Base-by-base conservation (phyloP, 352 stramenopile species). In the Pythium sukuiense region DNA sequence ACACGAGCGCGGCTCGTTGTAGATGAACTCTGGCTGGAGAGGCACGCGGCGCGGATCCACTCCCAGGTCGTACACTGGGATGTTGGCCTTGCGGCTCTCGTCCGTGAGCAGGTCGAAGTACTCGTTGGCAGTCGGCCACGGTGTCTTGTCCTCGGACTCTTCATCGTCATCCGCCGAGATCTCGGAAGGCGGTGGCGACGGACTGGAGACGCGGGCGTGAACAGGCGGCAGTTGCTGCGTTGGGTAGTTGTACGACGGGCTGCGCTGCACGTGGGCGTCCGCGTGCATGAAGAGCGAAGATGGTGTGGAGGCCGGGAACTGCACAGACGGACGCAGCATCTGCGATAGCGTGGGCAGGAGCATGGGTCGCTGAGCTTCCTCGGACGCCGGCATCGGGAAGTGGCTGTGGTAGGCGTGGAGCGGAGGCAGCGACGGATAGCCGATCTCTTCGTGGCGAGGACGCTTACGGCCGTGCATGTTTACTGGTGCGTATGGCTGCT, bases 21-120 rank as follows among this genome's bases (percentile, higher is more conserved):
- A 92, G 67, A 92, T 92, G 69, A 86, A 88, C 69, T 89, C 79
- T 0, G 83, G 83, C 43, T 92, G 83, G 16, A 89, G 67, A 26
- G 81, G 81, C 37, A 92, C 83, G 26, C 82, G 80, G n/a, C 83
- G 79, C 13, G 81, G 74, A 60, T 90, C 83, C n/a, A 90, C 70
- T 6, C 83, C 83, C 13, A 92, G 65, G 57, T 92, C 81, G 69
- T 89, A 92, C 27, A 92, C 68, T 0, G 80, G 81, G 56, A 92
- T 84, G 16, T 68, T 71, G 39, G 72, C 64, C 56, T 73, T 69
- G 55, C 59, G 61, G 9, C 26, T 9, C 29, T 59, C 53, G 41
- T 74, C 63, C 41, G 61, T 69, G 48, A 92, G 78, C 35, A 92
- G 75, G 41, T 80, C 70, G 56, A 77, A 67, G 73, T 92, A 90